These are phyloP conservation scores for Mucuna pruriens DNA, from an alignment of 306 rosid genomes.

Conservation along the genomic window DNA sequence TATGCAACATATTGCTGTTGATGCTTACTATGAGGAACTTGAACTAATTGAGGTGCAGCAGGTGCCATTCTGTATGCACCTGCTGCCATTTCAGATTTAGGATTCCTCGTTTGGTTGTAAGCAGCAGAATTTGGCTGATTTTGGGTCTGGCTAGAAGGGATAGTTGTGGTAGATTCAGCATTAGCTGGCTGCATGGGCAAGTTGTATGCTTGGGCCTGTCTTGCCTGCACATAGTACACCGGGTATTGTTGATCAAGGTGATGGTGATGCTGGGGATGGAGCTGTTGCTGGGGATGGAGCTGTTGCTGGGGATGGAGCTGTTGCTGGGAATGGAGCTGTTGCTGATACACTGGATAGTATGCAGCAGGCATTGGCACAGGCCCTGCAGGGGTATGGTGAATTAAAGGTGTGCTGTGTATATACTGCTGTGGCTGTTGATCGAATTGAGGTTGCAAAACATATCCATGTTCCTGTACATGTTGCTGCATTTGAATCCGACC, in stretches of 20 bases:
- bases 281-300: conserved; percentile 50
- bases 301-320: conserved; percentile 29
- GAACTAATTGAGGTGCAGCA: conserved; percentile 64
- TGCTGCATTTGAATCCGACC: conserved; percentile 60
- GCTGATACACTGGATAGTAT: conserved; percentile 57
- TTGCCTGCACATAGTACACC: conserved; percentile 67
- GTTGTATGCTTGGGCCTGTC: conserved; percentile 69
- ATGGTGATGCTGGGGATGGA: conserved; percentile 26
- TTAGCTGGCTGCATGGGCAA: conserved; percentile 61
- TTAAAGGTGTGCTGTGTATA: conserved; percentile 62
- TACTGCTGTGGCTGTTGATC: conserved; percentile 60
- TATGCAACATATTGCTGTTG: conserved; percentile 69
- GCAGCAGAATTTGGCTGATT: conserved; percentile 52
- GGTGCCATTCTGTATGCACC: conserved; percentile 60
- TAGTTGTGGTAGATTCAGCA: conserved; percentile 50
- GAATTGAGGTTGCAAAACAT: conserved; percentile 61
- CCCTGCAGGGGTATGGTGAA: conserved; percentile 65
- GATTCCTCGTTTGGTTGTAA: conserved; percentile 58
- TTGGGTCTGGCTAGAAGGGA: conserved; percentile 58
- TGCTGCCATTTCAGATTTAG: conserved; percentile 58
- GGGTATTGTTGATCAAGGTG: conserved; percentile 59
- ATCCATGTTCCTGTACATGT: conserved; percentile 64
- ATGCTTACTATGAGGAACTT: conserved; percentile 65
- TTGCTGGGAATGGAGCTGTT: conserved; percentile 43
- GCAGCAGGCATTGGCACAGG: conserved; percentile 53